phyloP scores from a whole-genome alignment of 2,329 filamentous ascomycete species.

The Fusarium algeriense region DNA sequence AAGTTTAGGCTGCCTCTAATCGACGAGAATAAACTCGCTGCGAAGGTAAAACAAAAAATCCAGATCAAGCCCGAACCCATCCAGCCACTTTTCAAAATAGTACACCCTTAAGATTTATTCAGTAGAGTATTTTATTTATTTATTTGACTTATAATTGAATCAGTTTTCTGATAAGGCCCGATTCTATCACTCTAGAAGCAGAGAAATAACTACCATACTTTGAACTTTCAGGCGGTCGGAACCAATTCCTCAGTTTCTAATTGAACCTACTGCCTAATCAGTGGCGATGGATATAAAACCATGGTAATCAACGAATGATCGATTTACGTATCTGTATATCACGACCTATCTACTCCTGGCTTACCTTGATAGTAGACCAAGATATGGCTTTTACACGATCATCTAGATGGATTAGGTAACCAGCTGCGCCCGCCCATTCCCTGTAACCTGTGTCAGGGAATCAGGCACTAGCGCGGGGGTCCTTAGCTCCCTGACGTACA shows the following conservation, averaged over 20 bases:
- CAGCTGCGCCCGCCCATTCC: not conserved
- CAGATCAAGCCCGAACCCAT: too few relatives aligned
- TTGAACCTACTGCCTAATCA: not conserved
- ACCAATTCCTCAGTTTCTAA: not conserved
- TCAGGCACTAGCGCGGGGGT: slow-evolving; percentile 46
- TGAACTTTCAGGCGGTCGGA: too few relatives aligned
- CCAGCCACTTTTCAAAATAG: not conserved
- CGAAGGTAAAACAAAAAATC: not conserved
- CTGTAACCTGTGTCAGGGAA: not conserved
- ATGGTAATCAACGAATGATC: not conserved
- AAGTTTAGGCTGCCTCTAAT: not conserved
- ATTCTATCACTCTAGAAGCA: not conserved
- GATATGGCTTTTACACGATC: not conserved
- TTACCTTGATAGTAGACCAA: not conserved
- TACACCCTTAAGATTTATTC: not conserved
- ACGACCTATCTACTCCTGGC: not conserved
- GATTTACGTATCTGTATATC: not conserved
- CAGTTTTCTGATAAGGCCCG: not conserved
- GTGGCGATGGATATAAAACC: not conserved
- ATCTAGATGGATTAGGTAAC: slow-evolving; percentile 1
- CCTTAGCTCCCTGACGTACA: slow-evolving; percentile 34
- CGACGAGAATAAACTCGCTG: not conserved
- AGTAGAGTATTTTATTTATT: not conserved
- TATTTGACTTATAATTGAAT: not conserved
- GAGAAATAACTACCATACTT: too few relatives aligned